Conservation (phyloP, 768 basidiomycete genomes). For the Tulasnella sp. region DNA sequence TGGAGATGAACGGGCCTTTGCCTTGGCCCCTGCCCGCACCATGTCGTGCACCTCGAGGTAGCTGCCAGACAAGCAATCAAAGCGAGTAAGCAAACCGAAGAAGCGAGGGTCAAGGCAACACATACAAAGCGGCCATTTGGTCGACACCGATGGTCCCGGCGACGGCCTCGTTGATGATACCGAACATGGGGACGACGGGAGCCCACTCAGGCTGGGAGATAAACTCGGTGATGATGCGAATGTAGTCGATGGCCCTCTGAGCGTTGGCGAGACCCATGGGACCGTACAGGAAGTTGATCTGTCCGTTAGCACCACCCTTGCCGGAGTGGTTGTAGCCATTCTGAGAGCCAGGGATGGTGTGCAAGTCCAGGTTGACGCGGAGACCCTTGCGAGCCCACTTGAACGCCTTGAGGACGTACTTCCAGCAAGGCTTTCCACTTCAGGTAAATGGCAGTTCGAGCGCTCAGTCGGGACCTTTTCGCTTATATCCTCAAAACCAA, state of each 20-base stretch:
- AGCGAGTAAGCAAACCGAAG: not conserved
- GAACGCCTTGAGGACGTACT: slow-evolving; percentile 85
- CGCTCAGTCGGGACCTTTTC: too few relatives aligned
- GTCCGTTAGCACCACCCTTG: slow-evolving; percentile 39
- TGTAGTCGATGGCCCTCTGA: slow-evolving; percentile 78
- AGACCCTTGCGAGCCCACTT: slow-evolving; percentile 93
- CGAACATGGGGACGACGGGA: slow-evolving; percentile 76
- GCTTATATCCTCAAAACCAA: too few relatives aligned
- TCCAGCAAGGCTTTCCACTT: slow-evolving; percentile 59
- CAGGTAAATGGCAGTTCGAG: too few relatives aligned
- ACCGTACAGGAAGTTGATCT: slow-evolving; percentile 67
- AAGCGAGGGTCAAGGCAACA: too few relatives aligned
- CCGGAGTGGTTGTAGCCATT: slow-evolving; percentile 98
- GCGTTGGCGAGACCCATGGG: slow-evolving; percentile 95
- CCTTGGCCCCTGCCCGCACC: slow-evolving; percentile 77
- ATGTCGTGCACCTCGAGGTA: slow-evolving; percentile 78
- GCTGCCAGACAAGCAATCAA: slow-evolving; percentile 28
- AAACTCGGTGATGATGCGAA: slow-evolving; percentile 83
- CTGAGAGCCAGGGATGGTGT: slow-evolving; percentile 39
- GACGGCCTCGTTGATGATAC: slow-evolving; percentile 76
- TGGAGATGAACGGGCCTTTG: slow-evolving; percentile 73
- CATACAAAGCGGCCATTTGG: slow-evolving; percentile 23
- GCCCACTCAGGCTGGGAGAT: slow-evolving; percentile 46
- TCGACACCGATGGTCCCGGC: slow-evolving; percentile 23
- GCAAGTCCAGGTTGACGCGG: slow-evolving; percentile 81